Evolutionary conservation across 2,329 filamentous ascomycete genomes (phyloP).

Genomic region (Fusarium camptoceras): DNA sequence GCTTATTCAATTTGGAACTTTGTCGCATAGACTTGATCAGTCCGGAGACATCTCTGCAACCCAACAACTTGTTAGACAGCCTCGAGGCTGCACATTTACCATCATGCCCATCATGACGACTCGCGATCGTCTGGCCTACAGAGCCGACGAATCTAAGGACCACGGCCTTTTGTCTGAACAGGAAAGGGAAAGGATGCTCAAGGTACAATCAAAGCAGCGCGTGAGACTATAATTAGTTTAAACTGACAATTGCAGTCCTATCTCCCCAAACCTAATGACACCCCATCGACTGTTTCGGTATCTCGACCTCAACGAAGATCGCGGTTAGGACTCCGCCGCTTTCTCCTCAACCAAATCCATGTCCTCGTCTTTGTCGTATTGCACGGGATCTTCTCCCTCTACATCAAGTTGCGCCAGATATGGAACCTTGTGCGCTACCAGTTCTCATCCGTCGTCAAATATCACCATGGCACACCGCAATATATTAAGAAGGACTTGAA

Average conservation of each 20-base stretch:
- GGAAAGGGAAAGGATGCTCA: slow-evolving; percentile 54
- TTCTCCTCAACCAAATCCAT: slow-evolving; percentile 72
- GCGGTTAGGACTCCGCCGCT: slow-evolving; percentile 69
- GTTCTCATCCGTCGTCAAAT: slow-evolving; percentile 84
- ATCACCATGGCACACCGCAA: slow-evolving; percentile 95
- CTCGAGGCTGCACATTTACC: slow-evolving; percentile 46
- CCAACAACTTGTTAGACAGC: slow-evolving; percentile 38
- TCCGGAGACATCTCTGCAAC: not conserved
- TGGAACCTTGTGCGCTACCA: slow-evolving; percentile 84
- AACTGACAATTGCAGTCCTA: slow-evolving; percentile 47
- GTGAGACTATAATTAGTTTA: not conserved
- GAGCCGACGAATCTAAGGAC: slow-evolving; percentile 53
- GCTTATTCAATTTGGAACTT: not conserved
- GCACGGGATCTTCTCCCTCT: slow-evolving; percentile 87
- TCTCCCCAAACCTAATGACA: slow-evolving; percentile 52
- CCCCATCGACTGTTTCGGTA: slow-evolving; percentile 41
- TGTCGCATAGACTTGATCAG: not conserved
- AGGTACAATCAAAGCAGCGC: slow-evolving; percentile 44
- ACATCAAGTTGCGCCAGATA: slow-evolving; percentile 82
- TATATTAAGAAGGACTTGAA: slow-evolving; percentile 90
- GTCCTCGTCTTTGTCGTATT: slow-evolving; percentile 75
- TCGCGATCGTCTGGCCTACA: slow-evolving; percentile 55
- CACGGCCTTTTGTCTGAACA: slow-evolving; percentile 53
- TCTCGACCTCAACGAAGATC: slow-evolving; percentile 50
- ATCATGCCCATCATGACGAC: slow-evolving; percentile 51